Evolutionary conservation across 2,329 filamentous ascomycete genomes (phyloP), one percentile per base, ranked within the genome.

Genomic region (Clonostachys byssicola): DNA sequence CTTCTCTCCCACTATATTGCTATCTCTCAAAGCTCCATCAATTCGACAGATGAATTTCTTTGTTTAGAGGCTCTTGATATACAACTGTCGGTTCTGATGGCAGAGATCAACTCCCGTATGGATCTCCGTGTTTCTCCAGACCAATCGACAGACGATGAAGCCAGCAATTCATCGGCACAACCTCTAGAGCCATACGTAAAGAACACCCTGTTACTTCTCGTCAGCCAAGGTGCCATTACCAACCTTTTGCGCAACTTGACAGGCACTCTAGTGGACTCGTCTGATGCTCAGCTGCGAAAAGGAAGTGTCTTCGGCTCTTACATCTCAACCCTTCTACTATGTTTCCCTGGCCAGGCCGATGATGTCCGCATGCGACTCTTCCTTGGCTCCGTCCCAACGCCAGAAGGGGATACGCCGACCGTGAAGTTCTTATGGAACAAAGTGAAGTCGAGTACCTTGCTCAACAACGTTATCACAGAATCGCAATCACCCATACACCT

Each of bases 331-430:
- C 71, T 99, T 4, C 72, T 97, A 5, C 82, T 88, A 49, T 92
- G 91, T 56, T 97, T 97, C 54, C 91, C 92, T 9, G 72, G 77
- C 7, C 79, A 83, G 49, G 85, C 85, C 5, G 92, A 96, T 59
- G 91, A 96, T 49, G 95, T 96, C 50, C 86, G 92, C 18, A 95
- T 97, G 89, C 92, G 90, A 70, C 73, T 97, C 1, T 97, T 94
- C 60, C 76, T 94, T 39, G 62, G 64, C 23, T 54, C 66, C 45
- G 66, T 70, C 13, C 63, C 64, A 16, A 62, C 60, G 4, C 18
- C 52, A 6, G 51, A 55, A 5, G 88, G 90, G 0, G 82, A 86
- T 40, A 74, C 88, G 5, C 67, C 75, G 3, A 68, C 59, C 45
- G 63, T 58, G 54, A 68, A 86, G 55, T 96, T 90, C 59, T 89